These are phyloP conservation scores for Penicillium nucicola DNA, from an alignment of 495 filamentous ascomycete genomes.

Conservation along the genomic window DNA sequence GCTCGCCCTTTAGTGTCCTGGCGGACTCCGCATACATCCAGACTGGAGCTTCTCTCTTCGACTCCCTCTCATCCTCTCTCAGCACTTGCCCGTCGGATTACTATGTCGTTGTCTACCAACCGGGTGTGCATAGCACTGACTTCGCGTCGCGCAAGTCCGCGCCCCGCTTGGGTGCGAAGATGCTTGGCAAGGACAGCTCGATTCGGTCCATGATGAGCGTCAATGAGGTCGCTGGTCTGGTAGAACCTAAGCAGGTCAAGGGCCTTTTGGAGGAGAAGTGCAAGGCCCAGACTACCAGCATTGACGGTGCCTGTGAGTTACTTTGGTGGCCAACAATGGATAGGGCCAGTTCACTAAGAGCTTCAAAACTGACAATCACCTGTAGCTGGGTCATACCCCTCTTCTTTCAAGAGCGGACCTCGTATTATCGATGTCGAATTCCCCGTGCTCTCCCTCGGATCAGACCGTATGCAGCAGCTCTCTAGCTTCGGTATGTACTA, in stretches of 20 bases:
- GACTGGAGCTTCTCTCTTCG: constrained; percentile 36
- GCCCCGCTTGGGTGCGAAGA: constrained; percentile 58
- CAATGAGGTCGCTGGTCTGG: constrained; percentile 59
- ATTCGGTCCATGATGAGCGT: constrained; percentile 51
- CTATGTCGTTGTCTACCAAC: constrained; percentile 80
- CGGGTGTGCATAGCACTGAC: constrained; percentile 68
- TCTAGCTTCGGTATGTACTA: constrained; percentile 44
- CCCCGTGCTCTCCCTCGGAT: constrained; percentile 41
- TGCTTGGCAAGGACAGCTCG: constrained; percentile 45
- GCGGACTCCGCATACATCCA: constrained; percentile 43
- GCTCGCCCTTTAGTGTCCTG: constrained; percentile 37
- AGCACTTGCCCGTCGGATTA: constrained; percentile 66
- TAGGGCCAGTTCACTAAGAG: not conserved
- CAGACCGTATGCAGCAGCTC: constrained; percentile 40
- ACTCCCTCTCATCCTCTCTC: constrained; percentile 40
- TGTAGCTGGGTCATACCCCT: constrained; percentile 44
- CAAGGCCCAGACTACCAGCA: constrained; percentile 46
- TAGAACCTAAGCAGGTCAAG: constrained; percentile 56
- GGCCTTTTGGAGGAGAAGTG: constrained; percentile 50
- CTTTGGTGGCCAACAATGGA: constrained; percentile 1
- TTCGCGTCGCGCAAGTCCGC: constrained; percentile 51
- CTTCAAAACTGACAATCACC: constrained; percentile 10
- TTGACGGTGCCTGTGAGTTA: constrained; percentile 63
- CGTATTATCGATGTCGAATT: constrained; percentile 51
- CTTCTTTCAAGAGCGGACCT: constrained; percentile 43